These are phyloP conservation scores for Triadica sebifera DNA, from an alignment of 345 rosid species.

Conservation along the genomic window DNA sequence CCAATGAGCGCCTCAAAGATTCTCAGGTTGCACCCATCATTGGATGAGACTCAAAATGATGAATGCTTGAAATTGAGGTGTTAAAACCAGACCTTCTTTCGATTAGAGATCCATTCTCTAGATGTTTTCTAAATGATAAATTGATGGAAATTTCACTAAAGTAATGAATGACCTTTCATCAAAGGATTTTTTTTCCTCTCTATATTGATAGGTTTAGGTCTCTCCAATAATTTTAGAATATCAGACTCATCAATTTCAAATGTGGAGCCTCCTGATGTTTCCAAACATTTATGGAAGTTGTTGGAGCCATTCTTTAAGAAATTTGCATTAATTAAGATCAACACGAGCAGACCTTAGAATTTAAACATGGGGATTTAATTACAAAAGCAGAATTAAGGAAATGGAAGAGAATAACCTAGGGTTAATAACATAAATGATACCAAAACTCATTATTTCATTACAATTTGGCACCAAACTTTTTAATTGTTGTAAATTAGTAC, in stretches of 20 bases:
- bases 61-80: slow-evolving; percentile 33
- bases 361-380: no score
- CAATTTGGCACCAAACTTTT: no score
- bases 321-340: no score
- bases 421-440: no score
- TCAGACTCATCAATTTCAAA: no score
- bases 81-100: slow-evolving; percentile 38
- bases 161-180: slow-evolving; percentile 34
- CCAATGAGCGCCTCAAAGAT: slow-evolving; percentile 37
- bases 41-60: slow-evolving; percentile 35
- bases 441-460: no score
- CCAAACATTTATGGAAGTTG: slow-evolving; percentile 13
- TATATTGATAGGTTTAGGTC: slow-evolving; percentile 27
- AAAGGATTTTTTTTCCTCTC: slow-evolving; percentile 36
- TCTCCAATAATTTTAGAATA: no score
- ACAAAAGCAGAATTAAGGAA: no score
- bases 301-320: no score
- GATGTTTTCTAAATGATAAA: slow-evolving; percentile 1
- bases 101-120: not conserved
- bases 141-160: slow-evolving; percentile 21
- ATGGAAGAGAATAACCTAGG: no score
- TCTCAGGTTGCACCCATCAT: slow-evolving; percentile 47
- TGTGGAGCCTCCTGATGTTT: no score
- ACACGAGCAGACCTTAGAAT: not conserved
- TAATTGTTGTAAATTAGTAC: no score